phyloP scores from a whole-genome alignment of 202 grass and related monocot species.

The Bolboschoenoplectus hybrid region DNA sequence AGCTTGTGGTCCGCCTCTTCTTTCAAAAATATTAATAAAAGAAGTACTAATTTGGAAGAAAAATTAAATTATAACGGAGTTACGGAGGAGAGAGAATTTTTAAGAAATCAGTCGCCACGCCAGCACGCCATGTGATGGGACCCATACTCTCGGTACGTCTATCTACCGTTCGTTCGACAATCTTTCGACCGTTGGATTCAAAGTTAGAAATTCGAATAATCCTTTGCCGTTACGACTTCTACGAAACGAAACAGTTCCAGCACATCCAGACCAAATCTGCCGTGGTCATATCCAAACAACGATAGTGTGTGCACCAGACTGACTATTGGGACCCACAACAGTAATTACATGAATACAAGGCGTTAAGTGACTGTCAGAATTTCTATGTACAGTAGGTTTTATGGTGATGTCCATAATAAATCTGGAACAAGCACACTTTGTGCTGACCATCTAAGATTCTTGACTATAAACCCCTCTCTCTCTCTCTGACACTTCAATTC shows the following conservation, averaged over 20 bases:
- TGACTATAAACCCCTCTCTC: not conserved
- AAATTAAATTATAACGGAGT: not conserved
- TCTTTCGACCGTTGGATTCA: constrained; percentile 22
- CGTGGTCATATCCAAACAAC: not conserved
- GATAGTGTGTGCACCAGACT: not conserved
- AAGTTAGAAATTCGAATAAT: constrained; percentile 11
- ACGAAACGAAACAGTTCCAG: not conserved
- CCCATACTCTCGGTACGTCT: not conserved
- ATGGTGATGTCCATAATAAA: not conserved
- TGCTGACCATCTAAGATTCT: constrained; percentile 9
- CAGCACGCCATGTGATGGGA: constrained; percentile 18
- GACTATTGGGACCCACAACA: not conserved
- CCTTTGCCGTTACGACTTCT: constrained; percentile 19
- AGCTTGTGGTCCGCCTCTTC: not conserved
- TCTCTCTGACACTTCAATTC: not conserved
- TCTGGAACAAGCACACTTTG: not conserved
- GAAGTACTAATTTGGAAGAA: not conserved
- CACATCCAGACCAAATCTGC: not conserved
- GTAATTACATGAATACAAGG: no score
- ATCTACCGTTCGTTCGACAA: not conserved
- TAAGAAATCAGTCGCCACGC: not conserved
- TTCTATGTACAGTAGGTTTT: not conserved
- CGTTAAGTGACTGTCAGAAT: not conserved
- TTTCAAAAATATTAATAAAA: not conserved
- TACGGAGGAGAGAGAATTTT: not conserved